These are phyloP conservation scores for Amanita subjunquillea DNA, from an alignment of 768 basidiomycete genomes.

Conservation along the genomic window DNA sequence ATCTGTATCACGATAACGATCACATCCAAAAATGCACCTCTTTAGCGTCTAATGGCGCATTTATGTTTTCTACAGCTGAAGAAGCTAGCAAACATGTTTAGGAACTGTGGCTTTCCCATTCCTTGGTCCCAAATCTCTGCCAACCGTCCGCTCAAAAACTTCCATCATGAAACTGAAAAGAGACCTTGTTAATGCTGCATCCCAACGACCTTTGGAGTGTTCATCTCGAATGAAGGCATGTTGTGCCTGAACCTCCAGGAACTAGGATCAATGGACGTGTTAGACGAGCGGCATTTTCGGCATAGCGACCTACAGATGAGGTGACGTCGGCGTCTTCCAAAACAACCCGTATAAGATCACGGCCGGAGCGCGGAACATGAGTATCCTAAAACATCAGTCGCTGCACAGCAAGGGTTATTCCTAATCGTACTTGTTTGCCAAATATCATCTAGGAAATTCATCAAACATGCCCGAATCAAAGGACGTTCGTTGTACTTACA, in stretches of 20 bases:
- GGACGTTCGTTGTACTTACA: constrained; percentile 30
- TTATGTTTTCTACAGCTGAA: constrained; percentile 3
- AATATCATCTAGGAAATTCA: constrained; percentile 67
- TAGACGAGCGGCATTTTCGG: background rate
- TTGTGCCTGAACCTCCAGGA: constrained; percentile 93
- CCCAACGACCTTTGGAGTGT: constrained; percentile 89
- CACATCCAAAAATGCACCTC: constrained; percentile 1
- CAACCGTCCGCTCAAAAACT: constrained; percentile 83
- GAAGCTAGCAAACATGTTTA: constrained; percentile 68
- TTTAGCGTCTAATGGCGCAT: constrained; percentile 4
- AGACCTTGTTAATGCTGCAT: constrained; percentile 78
- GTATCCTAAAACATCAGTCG: constrained; percentile 50
- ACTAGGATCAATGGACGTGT: constrained; percentile 30
- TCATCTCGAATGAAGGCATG: constrained; percentile 96
- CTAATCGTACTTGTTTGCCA: constrained; percentile 66
- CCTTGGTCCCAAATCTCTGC: constrained; percentile 72
- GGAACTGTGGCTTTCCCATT: constrained; percentile 32
- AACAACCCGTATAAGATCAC: constrained; percentile 73
- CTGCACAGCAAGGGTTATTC: background rate
- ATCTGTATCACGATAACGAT: constrained; percentile 34
- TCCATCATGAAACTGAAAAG: constrained; percentile 87
- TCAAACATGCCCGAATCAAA: background rate
- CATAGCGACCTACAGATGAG: constrained; percentile 42
- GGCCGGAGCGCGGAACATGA: constrained; percentile 80
- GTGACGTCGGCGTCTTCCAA: constrained; percentile 74